A percentile compares a stretch with the other conserved stretches of the same genome.
Conservation (phyloP, 192 early-diverging fungal species). For the Podila clonocystis region DNA sequence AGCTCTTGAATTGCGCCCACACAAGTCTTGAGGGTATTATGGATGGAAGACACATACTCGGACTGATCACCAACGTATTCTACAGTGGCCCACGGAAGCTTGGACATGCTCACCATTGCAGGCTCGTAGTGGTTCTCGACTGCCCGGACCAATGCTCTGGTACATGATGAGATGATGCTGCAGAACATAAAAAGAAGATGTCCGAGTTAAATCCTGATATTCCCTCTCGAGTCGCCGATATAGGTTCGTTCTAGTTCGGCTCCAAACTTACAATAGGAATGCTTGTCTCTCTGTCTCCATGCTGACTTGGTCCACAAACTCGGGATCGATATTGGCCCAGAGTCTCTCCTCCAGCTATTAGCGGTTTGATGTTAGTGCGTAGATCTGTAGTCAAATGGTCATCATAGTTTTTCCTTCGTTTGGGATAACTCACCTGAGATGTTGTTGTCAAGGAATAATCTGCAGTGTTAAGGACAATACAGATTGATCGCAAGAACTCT, state of each 20-base stretch:
- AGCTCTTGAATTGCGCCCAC: constrained; percentile 67
- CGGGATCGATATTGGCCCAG: constrained; percentile 80
- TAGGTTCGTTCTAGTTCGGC: constrained; percentile 3
- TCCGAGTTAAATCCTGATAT: neutral
- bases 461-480: constrained; percentile 90
- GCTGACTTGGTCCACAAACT: constrained; percentile 73
- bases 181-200: neutral
- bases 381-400: neutral
- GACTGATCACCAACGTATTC: constrained; percentile 96
- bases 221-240: neutral
- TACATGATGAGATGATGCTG: constrained; percentile 70
- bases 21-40: constrained; percentile 62
- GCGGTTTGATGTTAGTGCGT: constrained; percentile 2
- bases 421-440: constrained; percentile 61
- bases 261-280: constrained; percentile 72
- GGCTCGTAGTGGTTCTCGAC: constrained; percentile 77
- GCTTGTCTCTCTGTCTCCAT: constrained; percentile 81
- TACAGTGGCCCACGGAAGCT: constrained; percentile 82
- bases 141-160: constrained; percentile 73
- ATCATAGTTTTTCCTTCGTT: too few species aligned
- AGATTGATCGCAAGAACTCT: constrained; percentile 77
- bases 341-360: constrained; percentile 90
- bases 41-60: constrained; percentile 79
- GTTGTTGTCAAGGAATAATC: constrained; percentile 94
- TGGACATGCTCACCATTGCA: constrained; percentile 76